Evolutionary conservation across 2,329 filamentous ascomycete species (phyloP).

Genomic region (Graphilbum fragrans): DNA sequence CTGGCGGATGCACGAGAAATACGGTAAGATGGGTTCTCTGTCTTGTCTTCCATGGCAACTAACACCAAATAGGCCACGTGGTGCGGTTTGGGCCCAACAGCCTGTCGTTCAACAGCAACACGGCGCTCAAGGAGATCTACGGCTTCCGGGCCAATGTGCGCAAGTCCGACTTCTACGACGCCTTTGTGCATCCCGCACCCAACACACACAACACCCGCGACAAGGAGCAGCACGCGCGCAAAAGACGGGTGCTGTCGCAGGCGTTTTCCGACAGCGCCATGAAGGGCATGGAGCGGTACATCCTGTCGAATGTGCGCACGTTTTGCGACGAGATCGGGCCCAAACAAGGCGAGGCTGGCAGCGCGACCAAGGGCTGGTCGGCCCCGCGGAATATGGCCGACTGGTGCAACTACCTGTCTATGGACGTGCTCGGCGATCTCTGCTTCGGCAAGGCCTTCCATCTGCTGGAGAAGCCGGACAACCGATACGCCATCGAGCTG

Average conservation of each 20-base stretch:
- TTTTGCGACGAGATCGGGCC: constrained; percentile 48
- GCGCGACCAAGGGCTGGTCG: constrained; percentile 45
- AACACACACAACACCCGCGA: constrained; percentile 65
- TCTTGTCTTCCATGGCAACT: background rate
- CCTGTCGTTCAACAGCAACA: constrained; percentile 63
- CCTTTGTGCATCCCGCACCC: constrained; percentile 56
- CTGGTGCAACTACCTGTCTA: constrained; percentile 50
- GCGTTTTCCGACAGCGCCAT: constrained; percentile 57
- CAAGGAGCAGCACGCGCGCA: constrained; percentile 55
- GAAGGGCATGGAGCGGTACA: constrained; percentile 56
- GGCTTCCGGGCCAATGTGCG: constrained; percentile 50
- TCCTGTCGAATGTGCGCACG: constrained; percentile 52
- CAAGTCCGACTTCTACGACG: constrained; percentile 63
- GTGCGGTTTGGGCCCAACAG: constrained; percentile 73
- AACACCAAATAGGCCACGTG: constrained; percentile 31
- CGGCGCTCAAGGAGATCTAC: constrained; percentile 55
- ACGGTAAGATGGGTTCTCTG: constrained; percentile 36
- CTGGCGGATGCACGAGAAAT: constrained; percentile 56
- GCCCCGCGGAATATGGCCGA: constrained; percentile 48
- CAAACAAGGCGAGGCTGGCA: constrained; percentile 16
- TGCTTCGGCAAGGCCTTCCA: constrained; percentile 51
- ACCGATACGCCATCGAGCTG: constrained; percentile 54
- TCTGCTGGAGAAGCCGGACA: constrained; percentile 46
- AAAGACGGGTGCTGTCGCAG: constrained; percentile 59
- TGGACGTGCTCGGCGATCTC: constrained; percentile 50